phyloP scores from a whole-genome alignment of 768 basidiomycete genomes.

The Sarcomyxa edulis region DNA sequence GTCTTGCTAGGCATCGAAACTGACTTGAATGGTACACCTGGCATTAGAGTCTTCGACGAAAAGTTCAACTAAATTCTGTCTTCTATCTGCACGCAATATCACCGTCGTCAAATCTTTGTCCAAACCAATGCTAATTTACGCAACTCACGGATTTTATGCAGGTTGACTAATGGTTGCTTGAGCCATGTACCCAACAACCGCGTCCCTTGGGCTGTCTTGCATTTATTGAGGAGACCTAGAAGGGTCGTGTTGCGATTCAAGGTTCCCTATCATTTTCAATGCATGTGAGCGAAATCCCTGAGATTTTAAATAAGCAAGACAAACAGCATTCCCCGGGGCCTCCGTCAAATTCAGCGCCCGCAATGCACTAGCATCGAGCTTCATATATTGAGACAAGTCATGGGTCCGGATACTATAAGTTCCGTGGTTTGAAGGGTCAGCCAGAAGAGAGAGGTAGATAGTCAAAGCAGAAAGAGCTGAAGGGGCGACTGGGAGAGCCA shows the following conservation, averaged over 20 bases:
- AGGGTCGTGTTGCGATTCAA: constrained; percentile 80
- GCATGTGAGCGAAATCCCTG: not conserved
- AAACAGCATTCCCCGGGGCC: constrained; percentile 50
- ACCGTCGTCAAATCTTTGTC: not conserved
- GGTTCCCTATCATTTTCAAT: constrained; percentile 35
- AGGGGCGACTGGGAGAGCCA: constrained; percentile 72
- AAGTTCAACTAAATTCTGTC: constrained; percentile 83
- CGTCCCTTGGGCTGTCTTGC: constrained; percentile 94
- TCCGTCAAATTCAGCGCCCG: constrained; percentile 86
- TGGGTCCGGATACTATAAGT: constrained; percentile 80
- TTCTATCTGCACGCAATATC: constrained; percentile 47
- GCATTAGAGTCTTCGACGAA: constrained; percentile 77
- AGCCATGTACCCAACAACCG: constrained; percentile 87
- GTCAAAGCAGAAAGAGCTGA: constrained; percentile 79
- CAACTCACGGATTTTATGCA: constrained; percentile 84
- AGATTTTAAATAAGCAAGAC: constrained; percentile 8
- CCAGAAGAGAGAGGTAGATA: constrained; percentile 73
- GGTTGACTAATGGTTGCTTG: constrained; percentile 91
- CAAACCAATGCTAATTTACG: not conserved
- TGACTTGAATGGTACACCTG: constrained; percentile 69
- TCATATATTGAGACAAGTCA: constrained; percentile 93
- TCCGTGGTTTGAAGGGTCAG: constrained; percentile 74
- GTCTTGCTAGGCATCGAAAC: too few relatives aligned
- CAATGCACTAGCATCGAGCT: constrained; percentile 90
- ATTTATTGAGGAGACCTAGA: constrained; percentile 87